phyloP scores from a whole-genome alignment of 257 asterid genomes.

The Solanum bukasovii region DNA sequence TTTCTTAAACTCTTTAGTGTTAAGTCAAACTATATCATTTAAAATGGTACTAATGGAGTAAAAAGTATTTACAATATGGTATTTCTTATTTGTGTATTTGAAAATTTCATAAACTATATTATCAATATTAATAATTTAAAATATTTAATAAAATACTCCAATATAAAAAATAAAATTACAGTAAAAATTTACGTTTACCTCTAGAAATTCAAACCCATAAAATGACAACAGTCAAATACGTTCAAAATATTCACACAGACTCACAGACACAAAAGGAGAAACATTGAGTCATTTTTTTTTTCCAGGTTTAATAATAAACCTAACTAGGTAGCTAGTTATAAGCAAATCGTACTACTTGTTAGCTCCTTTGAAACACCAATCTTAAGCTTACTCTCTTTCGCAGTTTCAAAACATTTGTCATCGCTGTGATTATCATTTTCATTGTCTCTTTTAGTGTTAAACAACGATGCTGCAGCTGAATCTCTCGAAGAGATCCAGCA shows the following conservation, averaged over 20 bases:
- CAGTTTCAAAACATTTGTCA: neutral
- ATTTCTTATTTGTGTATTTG: no score
- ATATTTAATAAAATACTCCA: no score
- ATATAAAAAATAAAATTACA: no score
- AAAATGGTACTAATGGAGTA: no score
- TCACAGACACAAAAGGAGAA: neutral
- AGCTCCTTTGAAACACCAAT: neutral
- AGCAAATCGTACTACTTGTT: neutral
- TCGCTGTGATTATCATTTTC: neutral
- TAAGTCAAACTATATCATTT: no score
- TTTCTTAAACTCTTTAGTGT: no score
- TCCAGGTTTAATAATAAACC: neutral
- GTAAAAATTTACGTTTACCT: no score
- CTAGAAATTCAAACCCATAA: no score
- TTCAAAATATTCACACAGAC: neutral
- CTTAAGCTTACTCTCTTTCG: neutral
- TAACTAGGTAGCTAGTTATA: neutral
- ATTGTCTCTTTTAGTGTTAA: neutral
- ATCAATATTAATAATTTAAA: no score
- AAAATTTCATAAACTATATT: no score
- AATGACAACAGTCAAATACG: neutral
- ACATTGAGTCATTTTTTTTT: neutral
- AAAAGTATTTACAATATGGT: no score
- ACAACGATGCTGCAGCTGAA: neutral
- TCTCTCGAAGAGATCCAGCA: neutral